A percentile compares a stretch with the other conserved stretches of the same genome.
Evolutionary conservation across 768 basidiomycete genomes (phyloP).

Genomic region (Serendipita vermifera): DNA sequence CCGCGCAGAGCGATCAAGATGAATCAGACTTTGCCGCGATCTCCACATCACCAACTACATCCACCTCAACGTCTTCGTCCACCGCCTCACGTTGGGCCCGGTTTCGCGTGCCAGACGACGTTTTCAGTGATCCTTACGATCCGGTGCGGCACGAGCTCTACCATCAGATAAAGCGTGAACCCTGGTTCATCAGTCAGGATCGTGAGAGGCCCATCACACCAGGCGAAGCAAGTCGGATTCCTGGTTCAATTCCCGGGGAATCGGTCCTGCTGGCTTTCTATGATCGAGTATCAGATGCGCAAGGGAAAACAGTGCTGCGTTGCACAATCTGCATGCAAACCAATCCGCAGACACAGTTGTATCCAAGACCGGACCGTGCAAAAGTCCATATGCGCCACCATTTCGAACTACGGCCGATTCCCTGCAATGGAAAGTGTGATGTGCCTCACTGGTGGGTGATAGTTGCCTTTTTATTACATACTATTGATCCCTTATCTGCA

Average conservation of each 20-base stretch:
- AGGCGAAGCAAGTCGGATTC: neutral
- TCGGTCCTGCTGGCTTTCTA: neutral
- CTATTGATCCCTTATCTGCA: neutral
- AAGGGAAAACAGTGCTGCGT: neutral
- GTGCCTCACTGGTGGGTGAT: neutral
- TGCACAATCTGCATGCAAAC: neutral
- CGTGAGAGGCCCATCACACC: neutral
- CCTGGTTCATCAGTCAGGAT: neutral
- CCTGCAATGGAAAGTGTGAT: neutral
- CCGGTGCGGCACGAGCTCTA: neutral
- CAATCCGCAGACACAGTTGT: neutral
- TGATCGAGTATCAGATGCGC: neutral
- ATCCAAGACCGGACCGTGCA: neutral
- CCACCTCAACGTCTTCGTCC: neutral
- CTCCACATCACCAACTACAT: neutral
- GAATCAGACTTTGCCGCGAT: neutral
- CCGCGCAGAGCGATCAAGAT: slow-evolving; percentile 2
- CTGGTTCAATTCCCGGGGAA: neutral
- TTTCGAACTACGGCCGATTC: neutral
- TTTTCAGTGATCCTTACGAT: neutral
- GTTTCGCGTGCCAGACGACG: neutral
- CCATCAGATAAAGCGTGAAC: neutral
- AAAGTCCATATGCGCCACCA: slow-evolving; percentile 6
- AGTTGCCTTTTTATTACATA: neutral
- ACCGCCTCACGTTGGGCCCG: neutral